Percentiles rank a stretch among this genome's conserved stretches.
These are phyloP conservation scores for Wickerhamomyces ciferrii DNA, from an alignment of 805 yeast genomes.

Conservation along the genomic window DNA sequence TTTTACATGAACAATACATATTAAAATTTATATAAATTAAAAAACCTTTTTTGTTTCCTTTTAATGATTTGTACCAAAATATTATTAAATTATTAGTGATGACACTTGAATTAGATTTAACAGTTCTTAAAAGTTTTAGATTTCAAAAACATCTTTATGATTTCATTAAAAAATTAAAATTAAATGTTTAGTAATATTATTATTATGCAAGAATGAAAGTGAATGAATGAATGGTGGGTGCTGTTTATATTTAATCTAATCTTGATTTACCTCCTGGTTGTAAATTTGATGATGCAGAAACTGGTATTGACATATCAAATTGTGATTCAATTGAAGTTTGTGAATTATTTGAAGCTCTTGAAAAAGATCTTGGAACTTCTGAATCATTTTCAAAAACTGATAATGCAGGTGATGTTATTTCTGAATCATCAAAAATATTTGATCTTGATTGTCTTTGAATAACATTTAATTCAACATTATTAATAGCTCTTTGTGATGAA, in stretches of 20 bases:
- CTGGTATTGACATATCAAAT: constrained; percentile 8
- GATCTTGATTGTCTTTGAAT: constrained; percentile 11
- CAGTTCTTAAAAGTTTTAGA: too few relatives aligned
- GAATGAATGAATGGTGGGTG: background rate
- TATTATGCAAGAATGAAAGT: background rate
- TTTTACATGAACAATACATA: background rate
- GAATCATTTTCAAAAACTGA: constrained; percentile 19
- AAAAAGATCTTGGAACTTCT: constrained; percentile 18
- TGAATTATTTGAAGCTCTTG: constrained; percentile 28
- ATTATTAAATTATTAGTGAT: background rate
- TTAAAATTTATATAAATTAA: too few relatives aligned
- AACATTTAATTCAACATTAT: constrained; percentile 22
- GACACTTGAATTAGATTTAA: too few relatives aligned
- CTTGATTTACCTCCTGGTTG: background rate
- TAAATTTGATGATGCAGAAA: background rate
- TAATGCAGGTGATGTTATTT: constrained; percentile 17
- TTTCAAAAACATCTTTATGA: too few relatives aligned
- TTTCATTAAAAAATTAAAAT: background rate
- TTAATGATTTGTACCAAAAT: too few relatives aligned
- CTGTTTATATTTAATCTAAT: constrained; percentile 1
- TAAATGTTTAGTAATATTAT: background rate
- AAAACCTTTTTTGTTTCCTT: background rate
- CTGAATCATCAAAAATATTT: constrained; percentile 8
- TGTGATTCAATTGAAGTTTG: constrained; percentile 21
- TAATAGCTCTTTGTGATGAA: constrained; percentile 12